Evolutionary conservation across 2,329 filamentous ascomycete genomes (phyloP).

Genomic region (Nemania serpens): DNA sequence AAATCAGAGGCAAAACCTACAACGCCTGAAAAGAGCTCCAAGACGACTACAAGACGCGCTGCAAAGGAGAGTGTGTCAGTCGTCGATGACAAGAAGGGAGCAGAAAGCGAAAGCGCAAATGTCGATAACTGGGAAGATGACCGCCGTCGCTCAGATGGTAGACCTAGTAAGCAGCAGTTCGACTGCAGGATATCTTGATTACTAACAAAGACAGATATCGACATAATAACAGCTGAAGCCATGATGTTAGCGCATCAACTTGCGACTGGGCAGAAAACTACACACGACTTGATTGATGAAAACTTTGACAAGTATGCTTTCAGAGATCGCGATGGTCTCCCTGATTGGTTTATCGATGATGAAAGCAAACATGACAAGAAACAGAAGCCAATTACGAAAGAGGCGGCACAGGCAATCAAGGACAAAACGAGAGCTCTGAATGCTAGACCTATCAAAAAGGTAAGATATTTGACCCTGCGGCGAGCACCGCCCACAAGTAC

Average conservation of each 20-base stretch:
- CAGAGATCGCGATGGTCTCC: constrained; percentile 87
- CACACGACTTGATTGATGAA: constrained; percentile 82
- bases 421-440: constrained; percentile 79
- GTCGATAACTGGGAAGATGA: constrained; percentile 70
- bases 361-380: constrained; percentile 81
- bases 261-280: constrained; percentile 81
- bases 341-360: constrained; percentile 98
- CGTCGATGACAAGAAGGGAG: constrained; percentile 48
- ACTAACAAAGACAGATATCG: constrained; percentile 69
- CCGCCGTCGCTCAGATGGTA: constrained; percentile 66
- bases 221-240: constrained; percentile 98
- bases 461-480: constrained; percentile 3
- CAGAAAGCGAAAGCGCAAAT: constrained; percentile 62
- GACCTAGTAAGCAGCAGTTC: constrained; percentile 54
- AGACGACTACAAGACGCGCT: constrained; percentile 28
- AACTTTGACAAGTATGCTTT: constrained; percentile 92
- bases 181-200: background rate
- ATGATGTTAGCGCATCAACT: constrained; percentile 96
- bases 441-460: constrained; percentile 73
- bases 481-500: background rate
- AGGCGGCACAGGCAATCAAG: constrained; percentile 87
- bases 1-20: constrained; percentile 1
- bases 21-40: constrained; percentile 35
- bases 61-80: constrained; percentile 30
- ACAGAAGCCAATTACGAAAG: constrained; percentile 88